Percentiles rank a stretch among this genome's conserved stretches.
Conservation (phyloP, 371 early-diverging fungal genomes). For the Mortierella sp. region DNA sequence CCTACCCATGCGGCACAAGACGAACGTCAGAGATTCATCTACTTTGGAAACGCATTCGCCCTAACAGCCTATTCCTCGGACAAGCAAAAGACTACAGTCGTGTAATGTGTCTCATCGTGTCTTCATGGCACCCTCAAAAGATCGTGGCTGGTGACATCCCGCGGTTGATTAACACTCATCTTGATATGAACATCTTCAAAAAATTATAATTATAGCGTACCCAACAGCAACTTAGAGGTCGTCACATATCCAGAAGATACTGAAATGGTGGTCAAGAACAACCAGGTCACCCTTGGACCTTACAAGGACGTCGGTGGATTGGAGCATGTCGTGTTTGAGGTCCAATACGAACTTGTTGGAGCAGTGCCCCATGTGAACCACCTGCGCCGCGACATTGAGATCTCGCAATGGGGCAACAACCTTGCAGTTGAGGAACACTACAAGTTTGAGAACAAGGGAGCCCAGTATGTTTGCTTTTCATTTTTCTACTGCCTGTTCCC, state of each 20-base stretch:
- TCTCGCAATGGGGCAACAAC: conserved; percentile 89
- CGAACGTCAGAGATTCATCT: conserved; percentile 74
- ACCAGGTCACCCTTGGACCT: conserved; percentile 83
- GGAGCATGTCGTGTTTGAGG: conserved; percentile 58
- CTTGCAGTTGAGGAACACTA: conserved; percentile 88
- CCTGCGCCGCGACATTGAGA: conserved; percentile 77
- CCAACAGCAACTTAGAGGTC: conserved; percentile 25
- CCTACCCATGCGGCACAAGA: conserved; percentile 79
- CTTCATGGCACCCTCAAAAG: neutral
- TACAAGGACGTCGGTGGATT: conserved; percentile 58
- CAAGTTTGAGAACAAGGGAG: conserved; percentile 83
- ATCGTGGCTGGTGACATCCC: no score
- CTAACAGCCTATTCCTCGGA: conserved; percentile 73
- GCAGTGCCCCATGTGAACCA: conserved; percentile 74
- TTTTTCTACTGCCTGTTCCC: neutral
- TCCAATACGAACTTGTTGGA: conserved; percentile 77
- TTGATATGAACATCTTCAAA: no score
- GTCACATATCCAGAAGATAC: conserved; percentile 31
- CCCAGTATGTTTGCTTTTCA: conserved; percentile 64
- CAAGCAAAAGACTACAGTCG: conserved; percentile 84
- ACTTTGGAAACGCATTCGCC: conserved; percentile 70
- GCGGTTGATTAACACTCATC: no score
- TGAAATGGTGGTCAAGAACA: conserved; percentile 57
- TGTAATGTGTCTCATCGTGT: conserved; percentile 56
- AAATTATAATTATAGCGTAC: conserved; percentile 23